These are phyloP conservation scores for Colletotrichum kahawae DNA, from an alignment of 2,329 filamentous ascomycete genomes.

Conservation along the genomic window DNA sequence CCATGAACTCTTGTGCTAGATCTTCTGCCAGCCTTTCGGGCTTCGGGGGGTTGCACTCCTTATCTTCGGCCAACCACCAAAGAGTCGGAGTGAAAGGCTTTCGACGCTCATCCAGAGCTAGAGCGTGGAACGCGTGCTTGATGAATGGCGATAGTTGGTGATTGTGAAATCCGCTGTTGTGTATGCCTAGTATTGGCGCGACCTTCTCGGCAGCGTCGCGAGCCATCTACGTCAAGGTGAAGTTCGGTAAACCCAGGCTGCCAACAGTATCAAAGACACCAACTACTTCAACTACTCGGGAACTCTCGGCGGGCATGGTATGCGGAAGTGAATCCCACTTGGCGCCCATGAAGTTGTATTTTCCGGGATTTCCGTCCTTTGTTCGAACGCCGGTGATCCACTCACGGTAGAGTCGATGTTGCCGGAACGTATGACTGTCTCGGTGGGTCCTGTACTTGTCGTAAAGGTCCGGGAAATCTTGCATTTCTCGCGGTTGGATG, in stretches of 20 bases:
- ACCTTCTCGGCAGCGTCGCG: too few species aligned
- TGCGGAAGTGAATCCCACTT: not conserved
- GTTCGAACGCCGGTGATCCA: not conserved
- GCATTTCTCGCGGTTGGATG: constrained; percentile 17
- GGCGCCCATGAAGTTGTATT: not conserved
- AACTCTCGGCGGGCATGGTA: not conserved
- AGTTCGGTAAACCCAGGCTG: constrained; percentile 1
- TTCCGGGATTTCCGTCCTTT: not conserved
- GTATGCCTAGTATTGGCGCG: too few species aligned
- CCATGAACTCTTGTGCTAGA: too few species aligned
- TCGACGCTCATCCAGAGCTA: not conserved
- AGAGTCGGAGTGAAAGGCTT: not conserved
- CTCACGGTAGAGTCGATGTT: not conserved
- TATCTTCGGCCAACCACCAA: not conserved
- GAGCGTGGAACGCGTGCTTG: not conserved
- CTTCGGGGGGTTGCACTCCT: too few species aligned
- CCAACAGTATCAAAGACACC: constrained; percentile 21
- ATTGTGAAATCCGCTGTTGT: too few species aligned
- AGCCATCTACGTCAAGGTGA: too few species aligned
- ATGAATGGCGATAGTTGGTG: not conserved
- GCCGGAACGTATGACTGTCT: not conserved
- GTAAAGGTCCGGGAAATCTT: constrained; percentile 16
- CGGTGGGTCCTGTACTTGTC: not conserved
- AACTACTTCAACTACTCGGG: not conserved
- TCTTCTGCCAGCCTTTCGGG: too few species aligned